Evolutionary conservation across 768 basidiomycete species (phyloP).

Genomic region (Epithele typhae): DNA sequence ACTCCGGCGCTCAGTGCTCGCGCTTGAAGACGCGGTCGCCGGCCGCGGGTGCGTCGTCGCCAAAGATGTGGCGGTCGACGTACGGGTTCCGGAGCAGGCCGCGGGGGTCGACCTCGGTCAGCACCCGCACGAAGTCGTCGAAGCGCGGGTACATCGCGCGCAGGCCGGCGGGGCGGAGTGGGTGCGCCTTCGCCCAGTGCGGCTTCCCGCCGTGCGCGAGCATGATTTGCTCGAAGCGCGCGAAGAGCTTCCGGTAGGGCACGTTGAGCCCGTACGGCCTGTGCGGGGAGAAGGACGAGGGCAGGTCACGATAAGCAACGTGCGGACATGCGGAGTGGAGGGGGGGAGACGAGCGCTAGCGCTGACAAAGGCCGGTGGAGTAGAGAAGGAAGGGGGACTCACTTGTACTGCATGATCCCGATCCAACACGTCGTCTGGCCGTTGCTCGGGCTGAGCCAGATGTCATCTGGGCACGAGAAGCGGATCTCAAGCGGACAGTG

Average conservation of each 20-base stretch:
- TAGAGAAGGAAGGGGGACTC: constrained; percentile 25
- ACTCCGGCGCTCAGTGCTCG: constrained; percentile 20
- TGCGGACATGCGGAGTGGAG: background rate
- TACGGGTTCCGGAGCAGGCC: constrained; percentile 88
- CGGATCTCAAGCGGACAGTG: constrained; percentile 95
- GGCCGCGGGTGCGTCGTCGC: constrained; percentile 39
- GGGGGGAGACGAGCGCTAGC: background rate
- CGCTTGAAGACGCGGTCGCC: constrained; percentile 46
- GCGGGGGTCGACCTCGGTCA: constrained; percentile 65
- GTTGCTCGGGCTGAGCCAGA: constrained; percentile 90
- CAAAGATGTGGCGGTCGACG: constrained; percentile 82
- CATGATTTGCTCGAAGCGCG: constrained; percentile 70
- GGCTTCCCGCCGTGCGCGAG: constrained; percentile 72
- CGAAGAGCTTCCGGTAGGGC: constrained; percentile 76
- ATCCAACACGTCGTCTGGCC: constrained; percentile 85
- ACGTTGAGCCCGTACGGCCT: constrained; percentile 86
- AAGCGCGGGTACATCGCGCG: constrained; percentile 75
- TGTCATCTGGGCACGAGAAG: constrained; percentile 83
- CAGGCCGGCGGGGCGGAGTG: constrained; percentile 58
- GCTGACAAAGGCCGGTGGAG: background rate
- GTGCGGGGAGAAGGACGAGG: constrained; percentile 1
- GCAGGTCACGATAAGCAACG: too few relatives aligned
- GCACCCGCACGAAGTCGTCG: constrained; percentile 65
- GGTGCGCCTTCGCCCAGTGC: constrained; percentile 96
- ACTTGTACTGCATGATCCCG: constrained; percentile 98